Percentiles rank a stretch among this genome's conserved stretches.
phyloP scores from a whole-genome alignment of 2,329 filamentous ascomycete genomes.

The Cercospora berteroae region DNA sequence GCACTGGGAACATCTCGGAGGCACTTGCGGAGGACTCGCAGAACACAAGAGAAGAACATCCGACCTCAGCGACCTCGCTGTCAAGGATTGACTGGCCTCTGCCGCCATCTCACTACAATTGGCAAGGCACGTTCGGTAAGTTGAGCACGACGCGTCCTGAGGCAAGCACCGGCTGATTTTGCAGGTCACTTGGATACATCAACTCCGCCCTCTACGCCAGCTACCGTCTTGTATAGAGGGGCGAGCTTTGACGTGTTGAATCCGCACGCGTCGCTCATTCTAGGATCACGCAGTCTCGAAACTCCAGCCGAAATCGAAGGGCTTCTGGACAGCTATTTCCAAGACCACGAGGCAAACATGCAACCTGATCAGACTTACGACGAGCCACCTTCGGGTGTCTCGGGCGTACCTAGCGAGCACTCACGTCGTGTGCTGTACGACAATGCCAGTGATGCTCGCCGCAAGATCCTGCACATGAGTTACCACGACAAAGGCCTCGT shows the following conservation, averaged over 20 bases:
- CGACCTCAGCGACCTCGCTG: constrained; percentile 29
- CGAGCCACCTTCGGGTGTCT: constrained; percentile 21
- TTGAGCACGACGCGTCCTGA: neutral
- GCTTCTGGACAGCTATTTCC: constrained; percentile 36
- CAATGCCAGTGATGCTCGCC: constrained; percentile 31
- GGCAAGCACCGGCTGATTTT: constrained; percentile 16
- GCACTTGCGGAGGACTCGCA: neutral
- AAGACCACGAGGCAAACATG: constrained; percentile 18
- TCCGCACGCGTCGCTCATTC: constrained; percentile 36
- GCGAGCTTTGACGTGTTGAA: constrained; percentile 39
- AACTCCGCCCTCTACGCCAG: constrained; percentile 27
- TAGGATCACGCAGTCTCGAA: constrained; percentile 31
- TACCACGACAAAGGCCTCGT: constrained; percentile 8
- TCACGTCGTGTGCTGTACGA: constrained; percentile 30
- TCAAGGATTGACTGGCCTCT: constrained; percentile 35
- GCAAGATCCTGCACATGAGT: constrained; percentile 30
- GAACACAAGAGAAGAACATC: neutral
- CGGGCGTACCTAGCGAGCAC: constrained; percentile 19
- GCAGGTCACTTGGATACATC: constrained; percentile 23
- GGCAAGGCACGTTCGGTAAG: constrained; percentile 33
- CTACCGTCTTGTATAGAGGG: constrained; percentile 35
- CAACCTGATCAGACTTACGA: constrained; percentile 15
- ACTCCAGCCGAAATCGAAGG: constrained; percentile 38
- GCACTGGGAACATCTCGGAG: constrained; percentile 1
- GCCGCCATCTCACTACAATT: constrained; percentile 30